phyloP scores from a whole-genome alignment of 2,329 filamentous ascomycete species.

The Remersonia thermophila region DNA sequence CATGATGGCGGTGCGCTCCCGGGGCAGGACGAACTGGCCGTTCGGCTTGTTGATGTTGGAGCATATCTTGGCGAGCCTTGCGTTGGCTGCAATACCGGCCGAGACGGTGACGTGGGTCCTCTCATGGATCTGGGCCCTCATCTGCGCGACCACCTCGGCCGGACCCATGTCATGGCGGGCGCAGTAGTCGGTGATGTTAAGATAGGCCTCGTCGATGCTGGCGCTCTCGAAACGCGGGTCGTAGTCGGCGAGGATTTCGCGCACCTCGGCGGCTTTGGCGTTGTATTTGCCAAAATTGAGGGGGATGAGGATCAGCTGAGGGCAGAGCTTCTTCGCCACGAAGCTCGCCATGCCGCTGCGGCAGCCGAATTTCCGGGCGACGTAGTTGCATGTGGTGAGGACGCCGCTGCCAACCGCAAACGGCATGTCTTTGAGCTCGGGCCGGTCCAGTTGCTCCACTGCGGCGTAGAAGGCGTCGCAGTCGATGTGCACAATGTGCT shows the following conservation, averaged over 20 bases:
- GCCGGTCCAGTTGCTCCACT: constrained; percentile 73
- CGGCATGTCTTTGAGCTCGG: constrained; percentile 73
- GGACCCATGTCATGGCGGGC: constrained; percentile 52
- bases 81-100: constrained; percentile 86
- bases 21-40: constrained; percentile 69
- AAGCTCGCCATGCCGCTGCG: constrained; percentile 94
- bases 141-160: constrained; percentile 61
- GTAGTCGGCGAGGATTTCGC: constrained; percentile 71
- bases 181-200: constrained; percentile 89
- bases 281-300: constrained; percentile 86
- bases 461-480: constrained; percentile 94
- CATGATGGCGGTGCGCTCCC: constrained; percentile 63
- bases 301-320: constrained; percentile 67
- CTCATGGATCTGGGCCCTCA: constrained; percentile 65
- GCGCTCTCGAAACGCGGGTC: constrained; percentile 86
- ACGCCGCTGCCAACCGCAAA: constrained; percentile 75
- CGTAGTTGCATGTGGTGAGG: constrained; percentile 66
- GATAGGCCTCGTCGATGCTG: constrained; percentile 90
- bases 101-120: constrained; percentile 78
- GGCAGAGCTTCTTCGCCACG: constrained; percentile 88
- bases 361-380: constrained; percentile 79
- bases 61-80: constrained; percentile 87
- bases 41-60: constrained; percentile 96
- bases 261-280: constrained; percentile 78
- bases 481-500: constrained; percentile 81